Base-by-base conservation (phyloP, 495 filamentous ascomycete species). In the Gamarada debralockiae region DNA sequence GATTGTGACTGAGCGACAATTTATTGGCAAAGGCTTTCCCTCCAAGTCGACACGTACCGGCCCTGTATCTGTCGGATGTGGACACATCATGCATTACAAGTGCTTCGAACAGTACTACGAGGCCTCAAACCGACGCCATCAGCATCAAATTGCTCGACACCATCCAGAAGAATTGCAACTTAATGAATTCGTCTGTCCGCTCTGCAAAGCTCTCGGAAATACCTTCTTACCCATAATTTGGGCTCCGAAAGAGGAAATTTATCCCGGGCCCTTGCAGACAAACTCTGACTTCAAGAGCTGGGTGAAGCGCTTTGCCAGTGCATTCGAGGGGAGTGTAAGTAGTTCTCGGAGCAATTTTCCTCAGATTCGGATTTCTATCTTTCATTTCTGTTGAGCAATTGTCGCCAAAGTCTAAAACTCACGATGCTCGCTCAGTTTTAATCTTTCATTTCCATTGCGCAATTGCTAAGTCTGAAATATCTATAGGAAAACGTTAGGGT, bases 141-240 rank as follows among this genome's bases (percentile, higher is more conserved):
- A 73, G 31, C 88, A 90, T 57, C 93, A 97, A 60, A 93, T 97
- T 65, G 91, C 95, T 14, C 80, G 93, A 3, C 86, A 93, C 53
- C 92, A 96, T 59, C 93, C 93, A 0, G 95, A 97, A 65, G 76
- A 81, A 42, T 71, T 87, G 1, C 69, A 76, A 13, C 69, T 78
- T 20, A 85, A 93, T 38, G 93, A 99, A 55, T 99, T 97, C 60
- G 86, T 96, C 22, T 99, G 93, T 58, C 93, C 93, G n/a, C 76
- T 99, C 12, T 99, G 93, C 73, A 99, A 97, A 68, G 95, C 95
- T 1, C 77, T 97, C 7, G 93, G 95, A 2, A 99, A 99, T 62
- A 79, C 89, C 7, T 97, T 99, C 72, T 69, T 99, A 25, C 95
- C 95, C 1, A 91, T 97, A 43, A 87, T 93, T 27, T 99, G 95